Evolutionary conservation across 2,329 filamentous ascomycete species (phyloP).

Genomic region (Exophiala spinifera): DNA sequence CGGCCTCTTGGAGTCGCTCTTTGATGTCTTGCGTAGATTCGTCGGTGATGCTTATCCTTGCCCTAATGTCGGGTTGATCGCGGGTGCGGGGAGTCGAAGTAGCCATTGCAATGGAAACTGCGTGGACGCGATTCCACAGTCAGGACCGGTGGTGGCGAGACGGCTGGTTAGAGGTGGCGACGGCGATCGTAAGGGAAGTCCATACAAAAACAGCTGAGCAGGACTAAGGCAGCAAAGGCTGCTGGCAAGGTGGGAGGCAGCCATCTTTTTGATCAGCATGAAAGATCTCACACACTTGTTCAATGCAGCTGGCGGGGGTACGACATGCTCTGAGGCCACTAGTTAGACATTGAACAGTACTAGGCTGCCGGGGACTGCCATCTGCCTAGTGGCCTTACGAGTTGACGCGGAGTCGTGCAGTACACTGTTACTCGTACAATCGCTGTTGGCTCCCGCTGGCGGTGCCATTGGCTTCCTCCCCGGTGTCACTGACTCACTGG

Average conservation of each 20-base stretch:
- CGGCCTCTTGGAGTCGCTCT: conserved; percentile 15
- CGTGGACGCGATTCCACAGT: neutral
- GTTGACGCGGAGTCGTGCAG: too few species aligned
- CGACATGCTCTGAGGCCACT: neutral
- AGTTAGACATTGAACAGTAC: neutral
- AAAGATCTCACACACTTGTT: conserved; percentile 23
- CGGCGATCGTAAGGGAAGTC: conserved; percentile 7
- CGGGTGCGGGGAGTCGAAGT: conserved; percentile 10
- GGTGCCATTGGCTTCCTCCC: too few species aligned
- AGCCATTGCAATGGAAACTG: conserved; percentile 13
- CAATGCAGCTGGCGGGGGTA: conserved; percentile 11
- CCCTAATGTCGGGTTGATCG: conserved; percentile 19
- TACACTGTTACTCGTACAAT: too few species aligned
- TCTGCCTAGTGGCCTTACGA: too few species aligned
- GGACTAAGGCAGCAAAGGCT: conserved; percentile 19
- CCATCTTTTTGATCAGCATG: conserved; percentile 17
- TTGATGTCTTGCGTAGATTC: conserved; percentile 17
- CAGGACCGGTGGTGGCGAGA: conserved; percentile 10
- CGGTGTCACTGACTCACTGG: too few species aligned
- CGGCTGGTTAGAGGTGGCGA: conserved; percentile 3
- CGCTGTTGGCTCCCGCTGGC: too few species aligned
- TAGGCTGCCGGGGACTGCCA: too few species aligned
- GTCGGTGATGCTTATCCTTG: conserved; percentile 22
- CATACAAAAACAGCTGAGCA: neutral
- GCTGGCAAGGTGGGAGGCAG: conserved; percentile 5